Base-by-base conservation (phyloP, 805 yeast genomes). In the Sungouiozyma ichnusensis region DNA sequence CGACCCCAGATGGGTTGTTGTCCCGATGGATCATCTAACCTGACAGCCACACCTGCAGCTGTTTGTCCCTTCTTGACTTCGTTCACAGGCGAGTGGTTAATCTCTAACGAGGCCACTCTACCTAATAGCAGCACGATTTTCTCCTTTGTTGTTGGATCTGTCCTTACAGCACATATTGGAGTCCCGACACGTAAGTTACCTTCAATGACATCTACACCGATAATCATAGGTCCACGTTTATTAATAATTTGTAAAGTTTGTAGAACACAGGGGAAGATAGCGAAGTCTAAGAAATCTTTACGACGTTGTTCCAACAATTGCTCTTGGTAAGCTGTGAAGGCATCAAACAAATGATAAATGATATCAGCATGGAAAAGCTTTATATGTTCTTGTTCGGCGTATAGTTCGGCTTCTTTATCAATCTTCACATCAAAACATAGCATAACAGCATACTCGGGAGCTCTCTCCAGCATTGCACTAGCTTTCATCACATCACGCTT, bases 1-100 rank as follows among this genome's bases (percentile, higher is more conserved):
- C 98, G 85, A 49, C 99, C 99, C 97, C 97, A 92, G 13, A 85
- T 80, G 42, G 98, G 97, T 68, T 87, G 95, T 50, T 85, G 90
- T 44, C 83, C 73, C 36, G 95, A 83, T 50, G 95, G 88, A 55
- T 85, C 82, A 44, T 92, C 98, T 58, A 92, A 73, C 72, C 98
- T 80, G 83, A 92, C 85, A 48, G 99, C 98, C 49, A 90, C 97
- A 76, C 99, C 99, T 20, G 95, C 97, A 53, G 83, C 76, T 11
- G 97, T 85, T 66, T 85, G 95, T 37, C 97, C 96, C 74, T 85
- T 92, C 69, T 86, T 84, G 37, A 88, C 95, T 24, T 69, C 64
- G 43, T 76, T 84, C 20, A 71, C 73, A 31, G 95, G 68, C 65
- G 85, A 85, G 70, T 92, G 98, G 67, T 90, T 94, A 40, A 92